A percentile compares a stretch with the other conserved stretches of the same genome.
These are phyloP conservation scores for Micractinium conductrix DNA, from an alignment of 139 green algal genomes.

Conservation along the genomic window DNA sequence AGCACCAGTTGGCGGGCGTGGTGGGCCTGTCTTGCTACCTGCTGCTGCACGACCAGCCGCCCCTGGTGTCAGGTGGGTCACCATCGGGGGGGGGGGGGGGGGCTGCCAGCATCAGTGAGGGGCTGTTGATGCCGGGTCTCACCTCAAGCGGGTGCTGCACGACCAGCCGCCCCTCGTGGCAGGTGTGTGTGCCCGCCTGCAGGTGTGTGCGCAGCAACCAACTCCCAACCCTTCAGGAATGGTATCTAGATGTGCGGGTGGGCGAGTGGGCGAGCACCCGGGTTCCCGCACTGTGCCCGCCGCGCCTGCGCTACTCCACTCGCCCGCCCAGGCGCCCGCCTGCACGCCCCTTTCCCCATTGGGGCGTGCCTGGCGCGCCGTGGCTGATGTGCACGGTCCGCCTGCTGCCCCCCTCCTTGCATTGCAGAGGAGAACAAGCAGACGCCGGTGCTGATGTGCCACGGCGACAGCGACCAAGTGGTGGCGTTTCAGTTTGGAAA, in stretches of 20 bases:
- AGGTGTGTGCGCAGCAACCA: no score
- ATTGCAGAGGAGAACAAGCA: conserved; percentile 57
- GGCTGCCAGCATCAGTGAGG: not conserved
- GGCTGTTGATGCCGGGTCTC: no score
- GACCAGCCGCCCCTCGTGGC: conserved; percentile 64
- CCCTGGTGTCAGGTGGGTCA: conserved; percentile 57
- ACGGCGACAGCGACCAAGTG: conserved; percentile 66
- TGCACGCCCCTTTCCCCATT: not conserved
- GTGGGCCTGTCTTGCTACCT: conserved; percentile 74
- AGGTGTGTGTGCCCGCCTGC: no score
- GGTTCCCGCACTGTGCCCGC: no score
- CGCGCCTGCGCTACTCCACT: no score
- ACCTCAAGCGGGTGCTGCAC: conserved; percentile 69
- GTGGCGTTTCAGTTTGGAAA: conserved; percentile 66
- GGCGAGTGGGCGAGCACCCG: no score
- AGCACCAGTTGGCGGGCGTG: conserved; percentile 64
- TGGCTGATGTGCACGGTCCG: not conserved
- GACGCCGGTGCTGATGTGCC: conserved; percentile 75
- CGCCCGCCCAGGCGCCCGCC: not conserved
- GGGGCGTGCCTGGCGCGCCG: no score
- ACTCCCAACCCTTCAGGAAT: no score
- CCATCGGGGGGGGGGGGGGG: no score
- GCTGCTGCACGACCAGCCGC: conserved; percentile 63
- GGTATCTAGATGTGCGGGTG: no score
- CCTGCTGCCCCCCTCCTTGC: not conserved